Evolutionary conservation across 2,329 filamentous ascomycete species (phyloP).

Genomic region (Leptodontidium sp.): DNA sequence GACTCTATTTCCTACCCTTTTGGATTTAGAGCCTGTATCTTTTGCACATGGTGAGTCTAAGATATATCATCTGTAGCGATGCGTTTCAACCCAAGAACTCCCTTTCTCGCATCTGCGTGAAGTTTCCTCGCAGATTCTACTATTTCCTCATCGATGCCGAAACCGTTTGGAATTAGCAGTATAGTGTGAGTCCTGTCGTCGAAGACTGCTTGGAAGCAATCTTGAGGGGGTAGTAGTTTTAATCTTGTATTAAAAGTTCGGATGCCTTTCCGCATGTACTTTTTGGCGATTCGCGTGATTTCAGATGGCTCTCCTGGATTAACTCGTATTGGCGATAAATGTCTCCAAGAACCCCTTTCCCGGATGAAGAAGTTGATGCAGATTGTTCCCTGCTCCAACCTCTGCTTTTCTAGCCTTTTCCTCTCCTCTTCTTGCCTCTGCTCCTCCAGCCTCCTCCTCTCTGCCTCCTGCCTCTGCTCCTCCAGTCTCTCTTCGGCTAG

Average conservation of each 20-base stretch:
- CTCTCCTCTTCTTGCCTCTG: neutral
- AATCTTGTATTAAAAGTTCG: constrained; percentile 21
- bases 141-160: constrained; percentile 17
- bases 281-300: neutral
- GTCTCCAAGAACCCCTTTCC: neutral
- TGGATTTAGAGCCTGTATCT: constrained; percentile 9
- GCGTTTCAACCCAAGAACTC: constrained; percentile 19
- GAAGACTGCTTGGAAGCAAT: constrained; percentile 16
- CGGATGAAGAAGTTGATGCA: neutral
- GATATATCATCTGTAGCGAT: constrained; percentile 11
- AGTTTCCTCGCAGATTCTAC: constrained; percentile 9
- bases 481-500: too few species aligned
- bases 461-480: neutral
- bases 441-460: neutral
- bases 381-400: neutral
- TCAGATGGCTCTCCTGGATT: neutral
- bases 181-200: constrained; percentile 17
- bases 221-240: constrained; percentile 3
- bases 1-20: neutral
- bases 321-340: neutral
- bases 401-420: neutral
- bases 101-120: constrained; percentile 13
- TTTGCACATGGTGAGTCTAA: constrained; percentile 3
- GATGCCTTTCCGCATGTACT: constrained; percentile 13
- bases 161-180: constrained; percentile 5